Percentiles rank a stretch among this genome's conserved stretches.
Conservation (phyloP, 2,329 filamentous ascomycete genomes). For the Aureobasidium namibiae region DNA sequence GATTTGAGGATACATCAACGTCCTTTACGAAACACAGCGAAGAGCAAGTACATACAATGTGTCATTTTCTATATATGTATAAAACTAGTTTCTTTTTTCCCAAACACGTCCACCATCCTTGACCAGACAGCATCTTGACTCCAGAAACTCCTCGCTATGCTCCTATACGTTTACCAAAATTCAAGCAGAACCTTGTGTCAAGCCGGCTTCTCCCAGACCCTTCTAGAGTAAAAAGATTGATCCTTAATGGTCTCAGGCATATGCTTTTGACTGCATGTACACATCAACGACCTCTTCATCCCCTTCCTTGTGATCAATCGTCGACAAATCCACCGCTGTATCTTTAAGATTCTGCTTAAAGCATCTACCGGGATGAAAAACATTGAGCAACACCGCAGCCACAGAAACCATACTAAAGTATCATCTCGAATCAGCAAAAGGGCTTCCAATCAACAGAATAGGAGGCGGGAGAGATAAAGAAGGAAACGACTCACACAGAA, state of each 20-base stretch:
- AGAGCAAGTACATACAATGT: background rate
- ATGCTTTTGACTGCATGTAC: background rate
- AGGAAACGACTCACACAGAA: conserved; percentile 13
- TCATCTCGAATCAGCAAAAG: background rate
- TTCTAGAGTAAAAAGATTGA: no score
- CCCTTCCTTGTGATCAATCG: background rate
- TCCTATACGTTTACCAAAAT: background rate
- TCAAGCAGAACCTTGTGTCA: no score
- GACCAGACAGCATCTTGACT: no score
- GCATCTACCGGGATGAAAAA: conserved; percentile 26
- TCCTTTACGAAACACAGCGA: background rate
- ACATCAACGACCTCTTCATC: background rate
- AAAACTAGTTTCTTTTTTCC: background rate
- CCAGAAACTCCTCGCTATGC: background rate
- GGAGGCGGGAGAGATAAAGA: no score
- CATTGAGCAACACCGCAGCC: conserved; percentile 23
- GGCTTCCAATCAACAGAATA: no score
- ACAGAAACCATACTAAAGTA: conserved; percentile 13
- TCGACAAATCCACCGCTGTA: background rate
- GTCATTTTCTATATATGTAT: background rate
- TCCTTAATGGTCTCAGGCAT: background rate
- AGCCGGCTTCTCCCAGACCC: no score
- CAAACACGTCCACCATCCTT: no score
- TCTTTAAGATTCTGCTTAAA: conserved; percentile 15
- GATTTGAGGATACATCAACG: background rate